Conservation (phyloP, 169 alveolate species). For the Theileria equi region DNA sequence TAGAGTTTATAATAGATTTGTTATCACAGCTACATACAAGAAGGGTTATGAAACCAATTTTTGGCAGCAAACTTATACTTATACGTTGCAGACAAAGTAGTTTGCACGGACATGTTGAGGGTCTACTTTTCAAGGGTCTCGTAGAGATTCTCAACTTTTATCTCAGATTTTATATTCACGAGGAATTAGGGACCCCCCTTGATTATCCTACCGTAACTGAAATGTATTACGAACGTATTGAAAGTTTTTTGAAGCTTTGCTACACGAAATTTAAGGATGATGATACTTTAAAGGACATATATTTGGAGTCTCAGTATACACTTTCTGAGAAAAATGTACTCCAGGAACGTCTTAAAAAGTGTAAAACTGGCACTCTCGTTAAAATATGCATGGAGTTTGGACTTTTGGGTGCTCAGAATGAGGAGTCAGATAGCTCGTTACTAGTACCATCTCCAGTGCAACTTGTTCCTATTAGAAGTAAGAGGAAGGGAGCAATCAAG, state of each 20-base stretch:
- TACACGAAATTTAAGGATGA: conserved; percentile 45
- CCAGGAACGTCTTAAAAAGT: conserved; percentile 1
- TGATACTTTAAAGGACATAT: conserved; percentile 31
- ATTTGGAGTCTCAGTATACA: conserved; percentile 34
- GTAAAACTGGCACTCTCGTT: conserved; percentile 16
- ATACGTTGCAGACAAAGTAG: conserved; percentile 54
- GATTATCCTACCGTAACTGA: conserved; percentile 49
- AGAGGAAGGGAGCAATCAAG: conserved; percentile 35
- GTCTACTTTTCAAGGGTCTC: conserved; percentile 43
- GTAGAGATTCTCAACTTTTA: conserved; percentile 48
- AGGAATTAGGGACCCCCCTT: conserved; percentile 55
- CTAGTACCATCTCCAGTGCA: conserved; percentile 22
- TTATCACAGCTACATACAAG: conserved; percentile 54
- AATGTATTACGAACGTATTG: conserved; percentile 46
- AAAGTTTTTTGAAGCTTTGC: conserved; percentile 47
- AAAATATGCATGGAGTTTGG: conserved; percentile 25
- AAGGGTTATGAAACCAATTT: conserved; percentile 52
- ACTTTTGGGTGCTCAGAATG: conserved; percentile 10
- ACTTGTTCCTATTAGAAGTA: conserved; percentile 31
- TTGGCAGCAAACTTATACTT: conserved; percentile 44
- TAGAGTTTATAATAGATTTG: conserved; percentile 55
- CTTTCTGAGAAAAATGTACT: conserved; percentile 11
- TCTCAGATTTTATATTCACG: conserved; percentile 51
- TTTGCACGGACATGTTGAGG: conserved; percentile 45
- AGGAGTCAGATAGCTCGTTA: neutral